Evolutionary conservation across 1,284 basidiomycete genomes (phyloP).

Genomic region (Ceratorhiza oryzae-sativae): DNA sequence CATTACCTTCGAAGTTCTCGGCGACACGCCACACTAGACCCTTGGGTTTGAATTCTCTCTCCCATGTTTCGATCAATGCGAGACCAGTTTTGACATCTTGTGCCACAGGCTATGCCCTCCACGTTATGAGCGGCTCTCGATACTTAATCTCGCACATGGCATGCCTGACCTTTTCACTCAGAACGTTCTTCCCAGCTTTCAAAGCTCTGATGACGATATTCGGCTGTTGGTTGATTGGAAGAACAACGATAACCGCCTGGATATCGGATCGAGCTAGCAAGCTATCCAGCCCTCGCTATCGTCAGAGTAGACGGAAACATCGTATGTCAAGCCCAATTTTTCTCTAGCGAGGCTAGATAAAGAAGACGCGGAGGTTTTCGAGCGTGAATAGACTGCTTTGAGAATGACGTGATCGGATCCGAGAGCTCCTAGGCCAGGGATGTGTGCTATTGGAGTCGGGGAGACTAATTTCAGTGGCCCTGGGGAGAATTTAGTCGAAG

Average conservation of each 20-base stretch:
- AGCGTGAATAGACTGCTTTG: conserved; percentile 81
- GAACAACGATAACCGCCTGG: conserved; percentile 71
- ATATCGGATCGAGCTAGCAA: conserved; percentile 73
- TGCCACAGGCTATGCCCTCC: conserved; percentile 65
- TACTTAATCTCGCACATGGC: not conserved
- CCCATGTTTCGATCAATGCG: conserved; percentile 70
- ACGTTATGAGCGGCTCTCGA: not conserved
- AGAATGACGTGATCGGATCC: conserved; percentile 57
- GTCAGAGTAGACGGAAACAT: conserved; percentile 62
- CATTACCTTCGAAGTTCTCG: conserved; percentile 73
- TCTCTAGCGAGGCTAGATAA: conserved; percentile 58
- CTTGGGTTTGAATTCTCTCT: conserved; percentile 66
- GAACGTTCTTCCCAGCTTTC: conserved; percentile 74
- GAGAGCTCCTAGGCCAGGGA: conserved; percentile 70
- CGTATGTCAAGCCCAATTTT: conserved; percentile 54
- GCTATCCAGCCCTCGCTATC: conserved; percentile 59
- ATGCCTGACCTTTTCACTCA: conserved; percentile 74
- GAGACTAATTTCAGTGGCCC: not conserved
- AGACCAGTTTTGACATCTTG: conserved; percentile 69
- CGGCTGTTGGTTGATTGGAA: conserved; percentile 81
- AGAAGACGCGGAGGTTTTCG: conserved; percentile 63
- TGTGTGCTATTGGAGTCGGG: conserved; percentile 58
- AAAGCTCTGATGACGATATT: conserved; percentile 62
- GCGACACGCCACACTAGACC: conserved; percentile 85
- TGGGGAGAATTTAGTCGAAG: not conserved